Evolutionary conservation across 441 rosid genomes (phyloP), one percentile per base, ranked within the genome.

Genomic region (Arabidopsis hybrid): DNA sequence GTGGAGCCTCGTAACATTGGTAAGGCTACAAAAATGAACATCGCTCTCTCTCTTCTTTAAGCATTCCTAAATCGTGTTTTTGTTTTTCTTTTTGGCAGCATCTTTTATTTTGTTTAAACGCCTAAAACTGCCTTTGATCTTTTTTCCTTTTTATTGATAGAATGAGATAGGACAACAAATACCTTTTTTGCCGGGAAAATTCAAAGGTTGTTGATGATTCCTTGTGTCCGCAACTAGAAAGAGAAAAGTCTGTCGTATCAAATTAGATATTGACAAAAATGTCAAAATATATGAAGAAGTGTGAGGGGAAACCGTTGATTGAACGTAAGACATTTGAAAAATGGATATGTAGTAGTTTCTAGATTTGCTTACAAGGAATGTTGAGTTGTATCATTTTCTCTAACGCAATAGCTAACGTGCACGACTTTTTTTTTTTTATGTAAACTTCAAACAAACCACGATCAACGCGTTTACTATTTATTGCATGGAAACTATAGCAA

Each of bases 401-500:
- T 36, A 76, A 76, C 79, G 75, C 70, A 70, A 64, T 10, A 47
- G 55, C 17, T 76, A 70, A 76, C 79, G 76, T 76, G 56, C 62
- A 76, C 80, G 80, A 1, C 75, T 16, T 45, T 45, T 11, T 40
- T 52, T 42, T 40, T 6, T 45, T 34, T 0, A 21, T 61, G 31
- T 62, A 46, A 55, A 62, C 31, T 69, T 75, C 46, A 69, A 55
- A 61, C 46, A 69, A 55, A 61, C 35, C 36, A 16, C 40, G 3
- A 18, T 12, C 26, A 52, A 12, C 56, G 74, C 65, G 69, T 45
- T 61, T 75, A 62, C 17, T 62, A 60, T 53, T 29, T 29, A 49
- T 59, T 60, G 59, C 74, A 75, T 61, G 74, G 72, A 35, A 61
- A 45, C 6, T 69, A 40, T 50, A 8, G 5, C 39, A 47, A 42